Evolutionary conservation across 805 yeast species (phyloP), one percentile per base, ranked within the genome.

Genomic region (Ogataea zsoltii): DNA sequence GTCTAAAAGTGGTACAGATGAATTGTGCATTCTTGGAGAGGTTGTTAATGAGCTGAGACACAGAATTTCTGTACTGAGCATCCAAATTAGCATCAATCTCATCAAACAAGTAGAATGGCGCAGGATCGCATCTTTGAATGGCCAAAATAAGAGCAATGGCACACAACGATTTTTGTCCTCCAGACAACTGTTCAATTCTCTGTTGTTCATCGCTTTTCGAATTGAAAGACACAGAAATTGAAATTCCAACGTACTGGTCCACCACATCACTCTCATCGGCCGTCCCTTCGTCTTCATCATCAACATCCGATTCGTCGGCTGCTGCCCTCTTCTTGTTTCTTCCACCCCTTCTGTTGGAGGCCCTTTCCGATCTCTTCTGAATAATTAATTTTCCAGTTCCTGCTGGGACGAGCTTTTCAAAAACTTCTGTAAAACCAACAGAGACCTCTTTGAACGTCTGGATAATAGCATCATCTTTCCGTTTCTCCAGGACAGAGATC

Each of bases 31-130:
- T 67, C 5, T 56, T 57, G 16, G 96, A 79, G 44, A 91, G 67
- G 29, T 77, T 74, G 53, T 79, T 74, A 44, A 94, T 82, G 71
- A 88, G 69, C 28, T 73, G 68, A 0, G 98, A 96, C 16, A 94
- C 96, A 0, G 96, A 80, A 0, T 87, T 77, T 57, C 99, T 77
- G 61, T 91, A 92, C 59, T 88, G 96, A 2, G 96, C 80, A 66
- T 94, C 99, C 51, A 94, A 72, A 56, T 92, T 94, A 4, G 98
- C 97, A 68, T 94, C 99, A 48, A 94, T 85, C 69, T 94, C 99
- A 66, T 94, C 99, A 65, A 94, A 92, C 38, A 94, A 67, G 62
- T 94, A 94, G 64, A 94, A 94, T 39, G 98, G 97, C 7, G 97
- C 97, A 10, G 98, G 98, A 56, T 94, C 98, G 53, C 95, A 88